Percentiles rank a stretch among this genome's conserved stretches.
phyloP scores from a whole-genome alignment of 805 yeast genomes.

The Ogataea neopini region DNA sequence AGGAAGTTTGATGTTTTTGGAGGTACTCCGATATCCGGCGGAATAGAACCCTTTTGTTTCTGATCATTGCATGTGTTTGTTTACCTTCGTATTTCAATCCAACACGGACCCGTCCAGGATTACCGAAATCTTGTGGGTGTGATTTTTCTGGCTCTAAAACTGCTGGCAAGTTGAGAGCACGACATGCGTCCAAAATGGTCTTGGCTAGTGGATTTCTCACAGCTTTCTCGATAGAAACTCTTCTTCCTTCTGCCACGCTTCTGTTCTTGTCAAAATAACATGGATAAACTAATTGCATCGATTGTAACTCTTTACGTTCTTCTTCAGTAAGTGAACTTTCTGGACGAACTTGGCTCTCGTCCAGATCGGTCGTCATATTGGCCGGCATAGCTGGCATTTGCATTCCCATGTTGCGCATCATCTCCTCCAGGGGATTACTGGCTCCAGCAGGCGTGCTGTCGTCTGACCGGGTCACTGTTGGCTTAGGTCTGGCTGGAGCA shows the following conservation, averaged over 20 bases:
- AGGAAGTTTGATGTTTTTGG: conserved; percentile 66
- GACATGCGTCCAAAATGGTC: conserved; percentile 72
- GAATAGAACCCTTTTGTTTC: conserved; percentile 67
- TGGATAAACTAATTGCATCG: conserved; percentile 81
- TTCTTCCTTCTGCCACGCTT: conserved; percentile 78
- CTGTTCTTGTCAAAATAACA: conserved; percentile 85
- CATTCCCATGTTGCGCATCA: conserved; percentile 31
- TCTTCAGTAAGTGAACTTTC: conserved; percentile 45
- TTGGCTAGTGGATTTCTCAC: conserved; percentile 88
- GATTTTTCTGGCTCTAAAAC: conserved; percentile 77
- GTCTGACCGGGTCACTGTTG: conserved; percentile 58
- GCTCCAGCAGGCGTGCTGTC: conserved; percentile 34
- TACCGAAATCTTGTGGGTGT: conserved; percentile 97
- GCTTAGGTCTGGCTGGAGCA: conserved; percentile 64
- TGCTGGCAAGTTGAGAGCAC: conserved; percentile 30
- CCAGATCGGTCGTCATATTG: conserved; percentile 13
- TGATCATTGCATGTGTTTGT: conserved; percentile 36
- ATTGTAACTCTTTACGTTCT: conserved; percentile 62
- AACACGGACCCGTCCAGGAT: conserved; percentile 93
- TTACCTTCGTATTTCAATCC: conserved; percentile 53
- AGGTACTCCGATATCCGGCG: conserved; percentile 61
- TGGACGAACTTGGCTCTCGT: conserved; percentile 18
- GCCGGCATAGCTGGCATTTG: conserved; percentile 24
- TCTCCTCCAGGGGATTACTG: conserved; percentile 28
- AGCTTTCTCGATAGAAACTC: conserved; percentile 68